A percentile compares a stretch with the other conserved stretches of the same genome.
These are phyloP conservation scores for Colletotrichum nymphaeae DNA, from an alignment of 2,329 filamentous ascomycete genomes.

Conservation along the genomic window DNA sequence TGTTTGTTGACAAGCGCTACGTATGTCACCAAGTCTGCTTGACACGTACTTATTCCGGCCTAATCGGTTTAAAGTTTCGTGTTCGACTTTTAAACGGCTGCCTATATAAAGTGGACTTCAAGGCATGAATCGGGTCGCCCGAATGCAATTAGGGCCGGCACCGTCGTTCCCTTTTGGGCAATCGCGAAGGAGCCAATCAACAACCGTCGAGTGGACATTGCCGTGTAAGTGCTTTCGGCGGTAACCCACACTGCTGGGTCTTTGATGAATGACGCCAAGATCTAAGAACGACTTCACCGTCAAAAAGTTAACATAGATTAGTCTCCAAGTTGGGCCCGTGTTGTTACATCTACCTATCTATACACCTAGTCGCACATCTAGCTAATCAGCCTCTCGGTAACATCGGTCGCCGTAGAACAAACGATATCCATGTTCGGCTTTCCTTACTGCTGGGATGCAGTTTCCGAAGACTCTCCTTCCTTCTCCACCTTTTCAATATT, in stretches of 20 bases:
- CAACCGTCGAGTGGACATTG: not conserved
- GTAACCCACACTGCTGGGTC: not conserved
- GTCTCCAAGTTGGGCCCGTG: not conserved
- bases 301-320: not conserved
- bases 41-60: not conserved
- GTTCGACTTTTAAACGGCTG: not conserved
- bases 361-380: not conserved
- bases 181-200: not conserved
- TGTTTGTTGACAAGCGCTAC: not conserved
- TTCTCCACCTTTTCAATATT: constrained; percentile 31
- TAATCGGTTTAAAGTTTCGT: not conserved
- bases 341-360: not conserved
- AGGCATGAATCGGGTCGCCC: not conserved
- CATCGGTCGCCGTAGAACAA: not conserved
- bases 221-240: not conserved
- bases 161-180: not conserved
- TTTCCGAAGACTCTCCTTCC: constrained; percentile 31
- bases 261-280: not conserved
- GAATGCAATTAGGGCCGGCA: not conserved
- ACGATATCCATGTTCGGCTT: not conserved
- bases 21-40: not conserved
- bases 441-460: constrained; percentile 20
- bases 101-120: not conserved
- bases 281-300: not conserved
- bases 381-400: not conserved